Percentiles rank a stretch among this genome's conserved stretches.
phyloP scores from a whole-genome alignment of 164 flowering plant genomes.

The Dillenia suffruticosa region DNA sequence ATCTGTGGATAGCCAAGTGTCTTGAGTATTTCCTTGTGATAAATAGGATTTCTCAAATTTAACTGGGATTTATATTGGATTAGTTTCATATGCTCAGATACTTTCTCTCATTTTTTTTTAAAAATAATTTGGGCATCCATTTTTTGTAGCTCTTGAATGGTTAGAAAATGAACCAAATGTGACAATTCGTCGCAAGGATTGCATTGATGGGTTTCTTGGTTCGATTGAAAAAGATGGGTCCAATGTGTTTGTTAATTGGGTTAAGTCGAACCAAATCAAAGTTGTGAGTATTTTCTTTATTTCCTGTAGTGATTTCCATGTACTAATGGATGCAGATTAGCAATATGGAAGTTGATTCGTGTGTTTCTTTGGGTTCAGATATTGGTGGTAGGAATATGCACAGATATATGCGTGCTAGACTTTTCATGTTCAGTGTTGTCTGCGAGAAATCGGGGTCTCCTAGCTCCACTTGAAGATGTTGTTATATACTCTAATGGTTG shows the following conservation, averaged over 20 bases:
- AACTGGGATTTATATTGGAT: no score
- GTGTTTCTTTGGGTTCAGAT: conserved; percentile 37
- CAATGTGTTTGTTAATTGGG: conserved; percentile 78
- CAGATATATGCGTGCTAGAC: conserved; percentile 88
- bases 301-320: not conserved
- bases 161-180: conserved; percentile 70
- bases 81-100: not conserved
- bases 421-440: conserved; percentile 73
- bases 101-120: not conserved
- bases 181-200: conserved; percentile 67
- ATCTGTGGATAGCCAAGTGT: no score
- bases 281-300: conserved; percentile 35
- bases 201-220: conserved; percentile 84
- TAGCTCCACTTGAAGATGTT: conserved; percentile 71
- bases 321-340: no score
- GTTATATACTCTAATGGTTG: conserved; percentile 69
- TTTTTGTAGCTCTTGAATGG: conserved; percentile 55
- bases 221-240: conserved; percentile 79
- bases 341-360: not conserved
- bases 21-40: no score
- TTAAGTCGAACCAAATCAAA: conserved; percentile 59
- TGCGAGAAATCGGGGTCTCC: conserved; percentile 71
- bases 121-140: no score
- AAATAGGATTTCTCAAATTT: no score
- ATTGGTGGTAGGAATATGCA: conserved; percentile 90